A percentile compares a stretch with the other conserved stretches of the same genome.
These are phyloP conservation scores for Coemansia sp. DNA, from an alignment of 192 early-diverging fungal species.

Conservation along the genomic window DNA sequence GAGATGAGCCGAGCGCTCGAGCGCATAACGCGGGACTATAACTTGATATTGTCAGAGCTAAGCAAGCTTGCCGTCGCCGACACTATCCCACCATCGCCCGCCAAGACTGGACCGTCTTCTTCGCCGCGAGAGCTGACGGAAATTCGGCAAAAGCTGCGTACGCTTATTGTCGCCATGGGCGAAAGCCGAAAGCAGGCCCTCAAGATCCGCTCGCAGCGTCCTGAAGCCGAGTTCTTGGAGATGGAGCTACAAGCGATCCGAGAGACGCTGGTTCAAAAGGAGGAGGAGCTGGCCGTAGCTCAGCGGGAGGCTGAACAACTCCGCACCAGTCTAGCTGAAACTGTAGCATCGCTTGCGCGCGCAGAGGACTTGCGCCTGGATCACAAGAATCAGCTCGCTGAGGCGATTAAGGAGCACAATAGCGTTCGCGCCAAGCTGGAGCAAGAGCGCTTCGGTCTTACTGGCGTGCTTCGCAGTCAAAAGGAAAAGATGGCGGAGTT, in stretches of 20 bases:
- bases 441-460: slow-evolving; percentile 7
- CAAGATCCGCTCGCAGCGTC: slow-evolving; percentile 53
- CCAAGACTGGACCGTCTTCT: slow-evolving; percentile 6
- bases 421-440: slow-evolving; percentile 13
- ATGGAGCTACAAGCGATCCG: slow-evolving; percentile 49
- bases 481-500: slow-evolving; percentile 5
- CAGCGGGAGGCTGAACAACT: slow-evolving; percentile 43
- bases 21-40: slow-evolving; percentile 43
- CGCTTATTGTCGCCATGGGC: slow-evolving; percentile 43
- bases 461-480: not conserved
- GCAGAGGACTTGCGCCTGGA: slow-evolving; percentile 10
- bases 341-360: slow-evolving; percentile 7
- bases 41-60: slow-evolving; percentile 29
- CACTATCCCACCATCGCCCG: slow-evolving; percentile 42
- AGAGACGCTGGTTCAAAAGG: slow-evolving; percentile 43
- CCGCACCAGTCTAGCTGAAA: slow-evolving; percentile 10
- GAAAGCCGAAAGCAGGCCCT: slow-evolving; percentile 43
- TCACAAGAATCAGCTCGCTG: slow-evolving; percentile 15
- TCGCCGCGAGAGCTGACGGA: slow-evolving; percentile 44
- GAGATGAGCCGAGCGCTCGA: slow-evolving; percentile 42
- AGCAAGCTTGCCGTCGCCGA: slow-evolving; percentile 43
- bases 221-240: slow-evolving; percentile 55
- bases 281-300: slow-evolving; percentile 36
- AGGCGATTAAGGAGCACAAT: not conserved
- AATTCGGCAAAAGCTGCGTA: slow-evolving; percentile 48